Evolutionary conservation across 2,329 filamentous ascomycete genomes (phyloP).

Genomic region (Pezicula neosporulosa): DNA sequence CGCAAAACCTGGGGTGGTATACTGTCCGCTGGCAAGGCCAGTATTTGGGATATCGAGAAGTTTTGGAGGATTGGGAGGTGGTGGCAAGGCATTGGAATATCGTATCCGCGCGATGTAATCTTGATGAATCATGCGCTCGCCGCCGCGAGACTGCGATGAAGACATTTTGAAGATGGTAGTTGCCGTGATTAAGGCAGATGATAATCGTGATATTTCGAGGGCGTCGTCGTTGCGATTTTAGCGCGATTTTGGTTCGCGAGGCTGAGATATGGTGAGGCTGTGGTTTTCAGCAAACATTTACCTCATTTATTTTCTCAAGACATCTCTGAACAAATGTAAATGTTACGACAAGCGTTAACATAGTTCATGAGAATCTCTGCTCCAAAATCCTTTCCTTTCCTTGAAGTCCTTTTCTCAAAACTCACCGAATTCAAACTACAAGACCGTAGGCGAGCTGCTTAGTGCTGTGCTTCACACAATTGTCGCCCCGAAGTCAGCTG

Average conservation of each 20-base stretch:
- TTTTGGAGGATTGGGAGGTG: conserved; percentile 91
- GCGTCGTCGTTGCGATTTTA: too few relatives aligned
- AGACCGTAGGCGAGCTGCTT: too few relatives aligned
- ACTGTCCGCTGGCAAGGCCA: conserved; percentile 80
- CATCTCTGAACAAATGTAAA: too few relatives aligned
- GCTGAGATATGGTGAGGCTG: background rate
- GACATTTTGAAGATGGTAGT: conserved; percentile 29
- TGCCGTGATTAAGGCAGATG: background rate
- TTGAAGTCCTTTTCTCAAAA: too few relatives aligned
- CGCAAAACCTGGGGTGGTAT: conserved; percentile 86
- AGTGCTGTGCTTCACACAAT: too few relatives aligned
- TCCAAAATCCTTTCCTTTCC: too few relatives aligned
- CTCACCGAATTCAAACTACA: too few relatives aligned
- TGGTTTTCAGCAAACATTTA: too few relatives aligned
- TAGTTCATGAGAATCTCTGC: too few relatives aligned
- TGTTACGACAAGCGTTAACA: too few relatives aligned
- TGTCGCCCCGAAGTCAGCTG: too few relatives aligned
- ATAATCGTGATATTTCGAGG: background rate
- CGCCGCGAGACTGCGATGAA: conserved; percentile 37
- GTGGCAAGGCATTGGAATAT: conserved; percentile 93
- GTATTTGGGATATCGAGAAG: conserved; percentile 95
- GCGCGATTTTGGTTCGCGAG: background rate
- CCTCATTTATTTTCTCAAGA: too few relatives aligned
- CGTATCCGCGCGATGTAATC: conserved; percentile 96
- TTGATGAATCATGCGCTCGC: conserved; percentile 68